phyloP scores from a whole-genome alignment of 2,329 filamentous ascomycete genomes.

The Fusarium algeriense region DNA sequence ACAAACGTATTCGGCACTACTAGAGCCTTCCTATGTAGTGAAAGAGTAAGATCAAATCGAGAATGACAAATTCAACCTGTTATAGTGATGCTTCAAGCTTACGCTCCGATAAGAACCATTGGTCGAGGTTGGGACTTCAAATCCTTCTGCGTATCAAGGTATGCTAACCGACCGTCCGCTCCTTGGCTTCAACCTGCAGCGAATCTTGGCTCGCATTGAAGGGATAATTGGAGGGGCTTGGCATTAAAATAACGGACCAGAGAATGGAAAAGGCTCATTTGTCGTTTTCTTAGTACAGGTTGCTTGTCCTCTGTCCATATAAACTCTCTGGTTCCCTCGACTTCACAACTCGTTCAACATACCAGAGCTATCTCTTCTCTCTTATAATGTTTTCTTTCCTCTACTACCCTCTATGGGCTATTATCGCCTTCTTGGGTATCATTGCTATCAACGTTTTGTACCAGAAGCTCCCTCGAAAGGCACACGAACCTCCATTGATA shows the following conservation, averaged over 20 bases:
- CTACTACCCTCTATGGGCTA: slow-evolving; percentile 14
- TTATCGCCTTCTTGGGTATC: slow-evolving; percentile 3
- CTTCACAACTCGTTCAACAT: neutral
- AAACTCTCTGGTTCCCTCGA: neutral
- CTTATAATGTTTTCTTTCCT: slow-evolving; percentile 15
- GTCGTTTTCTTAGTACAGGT: neutral
- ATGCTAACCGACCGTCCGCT: neutral
- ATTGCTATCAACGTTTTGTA: slow-evolving; percentile 25
- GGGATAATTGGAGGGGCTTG: too few relatives aligned
- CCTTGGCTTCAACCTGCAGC: neutral
- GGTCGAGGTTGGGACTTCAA: neutral
- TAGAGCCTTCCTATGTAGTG: neutral
- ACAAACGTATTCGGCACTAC: slow-evolving; percentile 14
- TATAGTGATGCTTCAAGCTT: neutral
- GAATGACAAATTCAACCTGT: neutral
- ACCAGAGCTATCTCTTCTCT: neutral
- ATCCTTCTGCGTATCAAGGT: slow-evolving; percentile 14
- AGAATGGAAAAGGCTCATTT: neutral
- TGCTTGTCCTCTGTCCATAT: slow-evolving; percentile 1
- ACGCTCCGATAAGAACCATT: neutral
- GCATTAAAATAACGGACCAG: neutral
- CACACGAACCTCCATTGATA: slow-evolving; percentile 62
- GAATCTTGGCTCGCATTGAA: slow-evolving; percentile 5
- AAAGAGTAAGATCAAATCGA: neutral
- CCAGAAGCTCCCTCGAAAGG: slow-evolving; percentile 34